Evolutionary conservation across 768 basidiomycete species (phyloP), one percentile per base, ranked within the genome.

Genomic region (Xerocomellus amylosporus): DNA sequence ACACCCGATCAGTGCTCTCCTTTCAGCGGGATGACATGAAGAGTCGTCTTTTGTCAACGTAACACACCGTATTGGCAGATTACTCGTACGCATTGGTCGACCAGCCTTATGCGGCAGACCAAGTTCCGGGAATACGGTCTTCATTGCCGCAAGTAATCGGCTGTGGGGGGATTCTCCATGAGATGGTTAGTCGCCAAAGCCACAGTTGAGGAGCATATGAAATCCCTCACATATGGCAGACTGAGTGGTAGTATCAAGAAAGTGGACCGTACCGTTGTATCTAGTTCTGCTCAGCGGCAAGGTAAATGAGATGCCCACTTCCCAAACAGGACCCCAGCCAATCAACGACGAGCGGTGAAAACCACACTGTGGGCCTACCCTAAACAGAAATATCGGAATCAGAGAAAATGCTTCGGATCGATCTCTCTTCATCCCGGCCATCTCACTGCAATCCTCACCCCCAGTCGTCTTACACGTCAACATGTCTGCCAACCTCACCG

Each of bases 401-500:
- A 61, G 49, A 58, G 55, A 57, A 57, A 60, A 54, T 9, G n/a
- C 20, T 10, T 24, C 24, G 20, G 52, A 63, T 62, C 69, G 53
- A 70, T 63, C 55, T 63, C 56, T 66, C 61, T 63, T 69, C 58
- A 60, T 68, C 65, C 59, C 56, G 50, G 58, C 55, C 73, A 64
- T 65, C 56, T 64, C 54, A 37, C 41, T 37, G 34, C 37, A 50
- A 20, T 37, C 44, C 28, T 47, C 46, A 40, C 51, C 40, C 50
- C 54, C 44, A 17, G 44, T 49, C 46, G 33, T 19, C 36, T 48
- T 54, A 56, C 42, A 65, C 56, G 48, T 61, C 53, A 68, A 64
- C 13, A 91, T 89, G 88, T 81, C 88, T 64, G 77, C 75, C 61
- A 76, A 90, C 72, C 78, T 90, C 61, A 59, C 69, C 28, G 83